Percentiles rank a stretch among this genome's conserved stretches.
phyloP scores from a whole-genome alignment of 106 monocot genomes.

The Platanthera zijinensis region DNA sequence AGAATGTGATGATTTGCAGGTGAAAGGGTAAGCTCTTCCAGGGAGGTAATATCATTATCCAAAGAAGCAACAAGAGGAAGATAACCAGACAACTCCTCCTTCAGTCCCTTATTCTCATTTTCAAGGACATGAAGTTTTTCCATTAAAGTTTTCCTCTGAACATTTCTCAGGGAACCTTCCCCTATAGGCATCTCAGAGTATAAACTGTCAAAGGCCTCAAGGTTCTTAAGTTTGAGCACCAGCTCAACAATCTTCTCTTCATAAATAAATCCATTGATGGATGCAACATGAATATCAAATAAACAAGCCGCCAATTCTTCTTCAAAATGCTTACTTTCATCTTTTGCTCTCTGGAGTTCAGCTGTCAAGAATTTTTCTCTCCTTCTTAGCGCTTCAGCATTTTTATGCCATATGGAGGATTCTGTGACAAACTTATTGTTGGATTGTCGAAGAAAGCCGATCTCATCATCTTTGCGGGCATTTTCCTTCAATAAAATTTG shows the following conservation, averaged over 20 bases:
- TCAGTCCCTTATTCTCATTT: conserved; percentile 31
- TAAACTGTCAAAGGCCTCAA: conserved; percentile 22
- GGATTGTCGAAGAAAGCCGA: conserved; percentile 16
- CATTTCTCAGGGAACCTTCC: conserved; percentile 22
- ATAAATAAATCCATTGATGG: conserved; percentile 27
- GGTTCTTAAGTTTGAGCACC: conserved; percentile 21
- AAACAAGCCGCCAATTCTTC: conserved; percentile 26
- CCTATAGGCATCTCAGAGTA: conserved; percentile 14
- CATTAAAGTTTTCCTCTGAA: conserved; percentile 11
- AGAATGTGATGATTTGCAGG: conserved; percentile 18
- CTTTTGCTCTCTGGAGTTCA: conserved; percentile 19
- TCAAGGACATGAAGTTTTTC: conserved; percentile 19
- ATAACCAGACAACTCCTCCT: conserved; percentile 33
- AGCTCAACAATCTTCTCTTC: conserved; percentile 51
- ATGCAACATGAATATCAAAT: conserved; percentile 23
- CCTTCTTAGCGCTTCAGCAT: conserved; percentile 17
- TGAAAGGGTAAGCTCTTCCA: conserved; percentile 34
- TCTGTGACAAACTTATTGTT: conserved; percentile 21
- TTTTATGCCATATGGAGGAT: conserved; percentile 15
- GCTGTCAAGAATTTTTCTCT: conserved; percentile 21
- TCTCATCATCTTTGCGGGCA: conserved; percentile 17
- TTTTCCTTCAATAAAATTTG: conserved; percentile 16
- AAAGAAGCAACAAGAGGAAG: conserved; percentile 29
- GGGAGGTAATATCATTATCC: conserved; percentile 19
- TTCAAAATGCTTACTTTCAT: conserved; percentile 30